A percentile compares a stretch with the other conserved stretches of the same genome.
phyloP scores from a whole-genome alignment of 345 rosid genomes.

The Bruguiera sexangula region DNA sequence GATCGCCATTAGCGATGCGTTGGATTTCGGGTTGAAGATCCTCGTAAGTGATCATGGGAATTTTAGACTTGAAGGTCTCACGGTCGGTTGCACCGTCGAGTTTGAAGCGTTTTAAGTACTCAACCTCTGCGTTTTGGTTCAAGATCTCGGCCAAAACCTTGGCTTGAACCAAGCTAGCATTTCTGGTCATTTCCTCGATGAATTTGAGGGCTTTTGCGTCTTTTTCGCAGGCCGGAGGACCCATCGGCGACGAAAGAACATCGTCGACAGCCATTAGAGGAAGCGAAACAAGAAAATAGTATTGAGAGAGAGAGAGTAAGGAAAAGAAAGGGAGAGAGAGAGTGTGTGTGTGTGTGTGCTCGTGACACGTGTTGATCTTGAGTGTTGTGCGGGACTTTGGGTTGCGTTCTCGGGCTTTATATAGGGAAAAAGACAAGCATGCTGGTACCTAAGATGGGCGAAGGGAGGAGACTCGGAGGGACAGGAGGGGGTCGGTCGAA shows the following conservation, averaged over 20 bases:
- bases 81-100: conserved; percentile 58
- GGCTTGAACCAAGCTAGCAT: conserved; percentile 54
- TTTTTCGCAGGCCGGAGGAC: conserved; percentile 42
- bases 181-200: conserved; percentile 60
- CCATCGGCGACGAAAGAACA: conserved; percentile 36
- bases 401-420: no score
- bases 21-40: conserved; percentile 69
- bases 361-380: no score
- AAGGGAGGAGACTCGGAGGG: no score
- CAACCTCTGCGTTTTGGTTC: conserved; percentile 51
- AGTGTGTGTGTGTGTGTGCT: no score
- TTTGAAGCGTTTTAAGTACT: conserved; percentile 50
- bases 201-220: conserved; percentile 60
- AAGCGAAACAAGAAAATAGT: not conserved
- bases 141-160: conserved; percentile 52
- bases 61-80: conserved; percentile 46
- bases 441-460: no score
- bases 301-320: not conserved
- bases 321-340: no score
- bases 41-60: conserved; percentile 69
- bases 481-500: not conserved
- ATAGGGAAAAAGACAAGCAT: no score
- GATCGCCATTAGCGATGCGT: conserved; percentile 77
- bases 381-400: no score
- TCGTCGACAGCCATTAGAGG: conserved; percentile 54